Base-by-base conservation (phyloP, 306 rosid species). In the Purshia tridentata region DNA sequence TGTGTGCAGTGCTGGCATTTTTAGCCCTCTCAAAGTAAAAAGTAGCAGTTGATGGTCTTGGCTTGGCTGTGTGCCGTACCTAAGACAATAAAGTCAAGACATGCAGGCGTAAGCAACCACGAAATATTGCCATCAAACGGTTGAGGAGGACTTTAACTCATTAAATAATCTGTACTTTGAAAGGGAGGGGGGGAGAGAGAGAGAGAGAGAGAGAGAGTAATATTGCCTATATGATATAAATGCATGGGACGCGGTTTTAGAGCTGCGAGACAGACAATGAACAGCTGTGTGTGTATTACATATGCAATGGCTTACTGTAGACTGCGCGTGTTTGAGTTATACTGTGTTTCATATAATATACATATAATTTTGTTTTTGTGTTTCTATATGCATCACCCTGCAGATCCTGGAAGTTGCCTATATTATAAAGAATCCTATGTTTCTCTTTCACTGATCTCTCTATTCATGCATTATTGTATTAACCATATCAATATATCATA, bases 191-290 rank as follows among this genome's bases (percentile, higher is more conserved):
- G n/a, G n/a, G n/a, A 37, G 41, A 45, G 11, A 12, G 39, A 4
- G 39, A 35, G 41, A n/a, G 60, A 57, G 67, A 70, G 76, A 68
- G 72, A 79, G 69, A 35, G 77, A 65, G 65, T 12, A 16, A 2
- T 60, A 37, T 40, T 8, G 42, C 15, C 37, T 39, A n/a, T 58
- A 64, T 47, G 69, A 19, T 8, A 60, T 29, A 29, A 29, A 3
- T 29, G 35, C 35, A 12, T 56, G 56, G 60, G 47, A 92, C 97
- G 97, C 98, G 98, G 83, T 88, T 90, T 92, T 67, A 65, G 85
- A 80, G 78, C 76, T 82, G 89, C 84, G 74, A 61, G 87, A 75
- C 96, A 92, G 98, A 77, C 82, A 37, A 77, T 82, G 78, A 78
- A 82, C 96, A 92, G 95, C 98, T 90, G 98, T 86, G 77, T 6